Conservation (phyloP, 2,329 filamentous ascomycete genomes). For the Reticulascus tulasneorum region DNA sequence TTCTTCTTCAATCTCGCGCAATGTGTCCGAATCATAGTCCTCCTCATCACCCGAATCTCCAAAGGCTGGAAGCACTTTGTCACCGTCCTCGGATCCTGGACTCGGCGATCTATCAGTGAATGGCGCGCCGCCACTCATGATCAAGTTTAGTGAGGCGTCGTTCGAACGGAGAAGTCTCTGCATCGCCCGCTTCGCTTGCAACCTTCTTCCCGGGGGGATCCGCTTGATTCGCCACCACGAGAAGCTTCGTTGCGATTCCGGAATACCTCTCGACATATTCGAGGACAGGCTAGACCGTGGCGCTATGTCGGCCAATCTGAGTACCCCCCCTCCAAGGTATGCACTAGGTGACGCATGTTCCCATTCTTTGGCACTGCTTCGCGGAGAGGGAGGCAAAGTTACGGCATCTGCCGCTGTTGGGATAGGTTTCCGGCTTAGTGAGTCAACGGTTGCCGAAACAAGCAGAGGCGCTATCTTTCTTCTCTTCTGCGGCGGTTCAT, state of each 20-base stretch:
- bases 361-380: too few species aligned
- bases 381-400: background rate
- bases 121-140: slow-evolving; percentile 20
- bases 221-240: slow-evolving; percentile 7
- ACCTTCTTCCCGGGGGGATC: slow-evolving; percentile 38
- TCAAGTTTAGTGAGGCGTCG: slow-evolving; percentile 3
- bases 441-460: slow-evolving; percentile 11
- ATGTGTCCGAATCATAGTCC: slow-evolving; percentile 55
- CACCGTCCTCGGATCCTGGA: slow-evolving; percentile 50
- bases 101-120: slow-evolving; percentile 33
- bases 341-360: slow-evolving; percentile 18
- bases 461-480: slow-evolving; percentile 21
- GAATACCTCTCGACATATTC: background rate
- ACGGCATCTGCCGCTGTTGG: slow-evolving; percentile 7
- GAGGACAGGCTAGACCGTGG: slow-evolving; percentile 4
- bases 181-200: slow-evolving; percentile 38
- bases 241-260: background rate
- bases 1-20: slow-evolving; percentile 59
- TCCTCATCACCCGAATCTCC: slow-evolving; percentile 32
- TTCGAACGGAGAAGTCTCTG: slow-evolving; percentile 32
- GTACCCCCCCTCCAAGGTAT: slow-evolving; percentile 31
- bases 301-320: slow-evolving; percentile 16
- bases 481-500: slow-evolving; percentile 21
- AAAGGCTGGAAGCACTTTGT: slow-evolving; percentile 25
- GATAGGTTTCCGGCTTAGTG: slow-evolving; percentile 11